Evolutionary conservation across 179 eudicot genomes (phyloP).

Genomic region (Silene noctiflora): DNA sequence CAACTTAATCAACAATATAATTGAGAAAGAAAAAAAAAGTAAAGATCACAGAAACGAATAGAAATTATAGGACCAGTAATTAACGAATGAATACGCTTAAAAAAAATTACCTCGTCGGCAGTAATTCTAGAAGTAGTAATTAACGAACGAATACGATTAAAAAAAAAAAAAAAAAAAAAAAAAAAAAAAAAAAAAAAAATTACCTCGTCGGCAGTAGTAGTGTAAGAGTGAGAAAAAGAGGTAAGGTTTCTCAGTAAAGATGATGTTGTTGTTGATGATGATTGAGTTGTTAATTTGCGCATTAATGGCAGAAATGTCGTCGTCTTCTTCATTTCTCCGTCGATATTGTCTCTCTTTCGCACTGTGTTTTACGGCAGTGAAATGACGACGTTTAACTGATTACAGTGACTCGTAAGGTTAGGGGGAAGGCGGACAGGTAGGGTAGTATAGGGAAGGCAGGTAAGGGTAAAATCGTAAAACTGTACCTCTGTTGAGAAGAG

Average conservation of each 20-base stretch:
- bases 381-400: not conserved
- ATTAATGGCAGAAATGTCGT: constrained; percentile 7
- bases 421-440: too few relatives aligned
- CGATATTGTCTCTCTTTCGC: not conserved
- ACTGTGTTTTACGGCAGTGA: not conserved
- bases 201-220: not conserved
- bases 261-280: not conserved
- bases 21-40: too few relatives aligned
- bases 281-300: constrained; percentile 1
- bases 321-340: constrained; percentile 8
- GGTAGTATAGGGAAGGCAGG: too few relatives aligned
- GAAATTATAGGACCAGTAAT: too few relatives aligned
- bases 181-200: too few relatives aligned
- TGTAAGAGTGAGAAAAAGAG: not conserved
- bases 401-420: too few relatives aligned
- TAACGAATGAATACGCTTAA: too few relatives aligned
- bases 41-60: too few relatives aligned
- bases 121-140: not conserved
- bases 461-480: too few relatives aligned
- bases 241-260: not conserved
- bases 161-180: too few relatives aligned
- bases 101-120: too few relatives aligned
- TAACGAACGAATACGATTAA: not conserved
- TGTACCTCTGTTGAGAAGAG: too few relatives aligned
- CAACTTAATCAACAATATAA: not conserved